These are phyloP conservation scores for Candida dendrica DNA, from an alignment of 805 yeast species.

Conservation along the genomic window DNA sequence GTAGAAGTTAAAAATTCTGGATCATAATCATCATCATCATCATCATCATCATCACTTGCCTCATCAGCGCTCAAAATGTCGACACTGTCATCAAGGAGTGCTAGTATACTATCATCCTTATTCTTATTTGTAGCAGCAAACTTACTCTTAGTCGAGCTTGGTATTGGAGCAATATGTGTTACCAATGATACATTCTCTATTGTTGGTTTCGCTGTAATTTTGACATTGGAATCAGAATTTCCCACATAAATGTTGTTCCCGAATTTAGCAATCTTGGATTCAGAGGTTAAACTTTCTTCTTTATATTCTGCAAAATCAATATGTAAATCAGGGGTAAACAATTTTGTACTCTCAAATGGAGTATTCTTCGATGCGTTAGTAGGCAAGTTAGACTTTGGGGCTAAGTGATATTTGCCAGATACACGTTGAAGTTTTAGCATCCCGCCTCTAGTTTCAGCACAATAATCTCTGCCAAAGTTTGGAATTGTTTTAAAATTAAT, in stretches of 20 bases:
- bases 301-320: not conserved
- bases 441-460: not conserved
- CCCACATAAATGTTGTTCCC: not conserved
- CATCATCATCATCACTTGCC: not conserved
- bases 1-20: not conserved
- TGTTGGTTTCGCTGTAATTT: too few species aligned
- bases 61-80: not conserved
- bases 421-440: not conserved
- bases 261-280: not conserved
- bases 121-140: not conserved
- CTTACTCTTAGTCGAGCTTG: not conserved
- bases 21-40: not conserved
- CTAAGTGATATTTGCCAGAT: not conserved
- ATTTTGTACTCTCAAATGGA: not conserved
- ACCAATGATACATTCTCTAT: too few species aligned
- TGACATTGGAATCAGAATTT: not conserved
- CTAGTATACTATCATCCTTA: not conserved
- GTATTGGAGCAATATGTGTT: too few species aligned
- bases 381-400: not conserved
- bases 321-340: not conserved
- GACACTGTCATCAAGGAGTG: not conserved
- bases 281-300: not conserved
- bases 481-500: not conserved
- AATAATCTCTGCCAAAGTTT: not conserved
- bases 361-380: not conserved